Evolutionary conservation across 2,329 filamentous ascomycete species (phyloP), one percentile per base, ranked within the genome.

Genomic region (Fusarium liriodendri): DNA sequence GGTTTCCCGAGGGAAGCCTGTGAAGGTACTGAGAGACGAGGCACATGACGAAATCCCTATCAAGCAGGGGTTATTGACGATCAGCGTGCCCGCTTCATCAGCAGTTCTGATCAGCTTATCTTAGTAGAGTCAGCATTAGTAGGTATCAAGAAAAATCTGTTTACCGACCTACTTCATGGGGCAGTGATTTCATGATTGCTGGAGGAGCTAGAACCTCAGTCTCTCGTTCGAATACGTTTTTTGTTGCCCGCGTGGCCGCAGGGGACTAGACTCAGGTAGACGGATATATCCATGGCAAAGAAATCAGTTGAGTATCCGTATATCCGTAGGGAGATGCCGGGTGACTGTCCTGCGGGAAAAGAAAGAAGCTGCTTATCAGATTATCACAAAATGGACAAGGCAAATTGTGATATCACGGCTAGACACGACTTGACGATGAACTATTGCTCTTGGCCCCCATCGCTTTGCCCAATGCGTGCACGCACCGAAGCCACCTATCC

Each of bases 191-290:
- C n/a, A n/a, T n/a, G n/a, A n/a, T n/a, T n/a, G n/a, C n/a, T n/a
- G n/a, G n/a, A n/a, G n/a, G n/a, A n/a, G n/a, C 22, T 47, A 47
- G 42, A 25, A 25, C 5, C 8, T 47, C 20, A 5, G 13, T 14
- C 13, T 40, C 9, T 22, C 11, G 5, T 3, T 20, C 10, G 10
- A 13, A 20, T 6, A 35, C 14, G 13, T 16, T 35, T 35, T 35
- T 35, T 6, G 13, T 35, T 45, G 38, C 68, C 65, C 27, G n/a
- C 5, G 14, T 71, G 66, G 52, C 33, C 63, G 35, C 32, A 25
- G n/a, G 37, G 42, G 47, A 55, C 58, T 27, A 58, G 52, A 22
- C 7, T 47, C 22, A 25, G 22, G 8, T 18, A 25, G 5, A 25
- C 25, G 22, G 42, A 42, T 42, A 42, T 42, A 32, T 32, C 10